Percentiles rank a stretch among this genome's conserved stretches.
phyloP scores from a whole-genome alignment of 2,329 filamentous ascomycete genomes.

The Zymoseptoria pseudotritici region DNA sequence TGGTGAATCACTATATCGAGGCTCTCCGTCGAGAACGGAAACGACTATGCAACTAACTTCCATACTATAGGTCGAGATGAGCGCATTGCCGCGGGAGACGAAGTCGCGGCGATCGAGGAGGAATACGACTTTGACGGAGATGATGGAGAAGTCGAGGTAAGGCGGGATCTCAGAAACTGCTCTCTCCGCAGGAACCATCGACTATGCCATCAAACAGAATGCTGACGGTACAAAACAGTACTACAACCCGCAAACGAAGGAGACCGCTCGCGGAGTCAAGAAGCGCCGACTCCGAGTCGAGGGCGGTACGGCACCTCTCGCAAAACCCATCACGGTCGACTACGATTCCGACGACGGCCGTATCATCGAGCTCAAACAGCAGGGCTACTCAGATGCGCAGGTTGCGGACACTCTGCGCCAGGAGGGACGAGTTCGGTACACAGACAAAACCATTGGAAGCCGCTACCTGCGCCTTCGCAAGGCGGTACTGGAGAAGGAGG shows the following conservation, averaged over 20 bases:
- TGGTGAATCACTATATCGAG: not conserved
- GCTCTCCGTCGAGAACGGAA: not conserved
- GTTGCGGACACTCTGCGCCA: slow-evolving; percentile 37
- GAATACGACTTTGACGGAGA: not conserved
- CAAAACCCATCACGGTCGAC: slow-evolving; percentile 37
- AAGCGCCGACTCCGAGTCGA: slow-evolving; percentile 24
- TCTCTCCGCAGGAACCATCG: not conserved
- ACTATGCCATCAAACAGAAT: not conserved
- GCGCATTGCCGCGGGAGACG: slow-evolving; percentile 3
- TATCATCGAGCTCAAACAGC: slow-evolving; percentile 37
- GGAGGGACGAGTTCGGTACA: slow-evolving; percentile 38
- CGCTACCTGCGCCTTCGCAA: slow-evolving; percentile 41
- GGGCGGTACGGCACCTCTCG: slow-evolving; percentile 34
- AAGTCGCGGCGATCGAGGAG: slow-evolving; percentile 1
- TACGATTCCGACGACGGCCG: slow-evolving; percentile 44
- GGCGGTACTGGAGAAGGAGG: slow-evolving; percentile 36
- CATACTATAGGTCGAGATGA: slow-evolving; percentile 4
- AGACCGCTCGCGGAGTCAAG: slow-evolving; percentile 1
- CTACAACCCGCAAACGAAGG: slow-evolving; percentile 13
- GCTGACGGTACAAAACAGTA: slow-evolving; percentile 4
- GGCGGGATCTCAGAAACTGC: not conserved
- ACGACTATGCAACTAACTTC: not conserved
- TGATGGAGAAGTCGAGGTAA: slow-evolving; percentile 3
- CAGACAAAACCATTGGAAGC: slow-evolving; percentile 41
- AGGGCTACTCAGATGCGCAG: slow-evolving; percentile 37